These are phyloP conservation scores for Diaporthe sp. DNA, from an alignment of 2,329 filamentous ascomycete species.

Conservation along the genomic window DNA sequence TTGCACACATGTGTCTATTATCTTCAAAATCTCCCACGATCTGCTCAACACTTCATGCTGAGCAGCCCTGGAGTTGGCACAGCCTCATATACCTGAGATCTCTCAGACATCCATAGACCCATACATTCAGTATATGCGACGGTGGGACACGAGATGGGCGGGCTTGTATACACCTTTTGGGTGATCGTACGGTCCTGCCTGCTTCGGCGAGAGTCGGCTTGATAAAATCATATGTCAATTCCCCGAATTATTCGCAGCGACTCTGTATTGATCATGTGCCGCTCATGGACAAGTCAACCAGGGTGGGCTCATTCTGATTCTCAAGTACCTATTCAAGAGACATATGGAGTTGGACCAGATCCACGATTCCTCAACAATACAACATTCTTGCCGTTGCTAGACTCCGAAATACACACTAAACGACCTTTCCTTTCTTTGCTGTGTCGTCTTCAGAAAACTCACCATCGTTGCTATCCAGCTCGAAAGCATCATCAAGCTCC, in stretches of 20 bases:
- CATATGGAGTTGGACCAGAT: no score
- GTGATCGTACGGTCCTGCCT: neutral
- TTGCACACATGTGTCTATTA: neutral
- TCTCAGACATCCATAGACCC: neutral
- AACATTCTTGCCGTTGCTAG: neutral
- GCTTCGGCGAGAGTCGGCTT: no score
- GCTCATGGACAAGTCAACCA: neutral
- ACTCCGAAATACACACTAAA: neutral
- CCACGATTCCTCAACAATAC: neutral
- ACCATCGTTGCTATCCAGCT: slow-evolving; percentile 13
- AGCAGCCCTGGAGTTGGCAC: neutral
- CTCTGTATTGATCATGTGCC: neutral
- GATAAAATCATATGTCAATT: no score
- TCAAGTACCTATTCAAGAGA: neutral
- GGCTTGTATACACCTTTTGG: neutral
- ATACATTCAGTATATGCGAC: no score
- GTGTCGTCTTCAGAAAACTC: neutral
- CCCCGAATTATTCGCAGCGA: neutral
- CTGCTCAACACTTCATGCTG: neutral
- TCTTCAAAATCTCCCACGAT: neutral
- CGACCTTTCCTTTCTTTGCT: neutral
- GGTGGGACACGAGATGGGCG: no score
- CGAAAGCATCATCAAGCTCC: slow-evolving; percentile 19
- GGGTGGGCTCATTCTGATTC: neutral
- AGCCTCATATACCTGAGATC: neutral